Conservation (phyloP, 2,329 filamentous ascomycete species). For the Tolypocladium paradoxum region DNA sequence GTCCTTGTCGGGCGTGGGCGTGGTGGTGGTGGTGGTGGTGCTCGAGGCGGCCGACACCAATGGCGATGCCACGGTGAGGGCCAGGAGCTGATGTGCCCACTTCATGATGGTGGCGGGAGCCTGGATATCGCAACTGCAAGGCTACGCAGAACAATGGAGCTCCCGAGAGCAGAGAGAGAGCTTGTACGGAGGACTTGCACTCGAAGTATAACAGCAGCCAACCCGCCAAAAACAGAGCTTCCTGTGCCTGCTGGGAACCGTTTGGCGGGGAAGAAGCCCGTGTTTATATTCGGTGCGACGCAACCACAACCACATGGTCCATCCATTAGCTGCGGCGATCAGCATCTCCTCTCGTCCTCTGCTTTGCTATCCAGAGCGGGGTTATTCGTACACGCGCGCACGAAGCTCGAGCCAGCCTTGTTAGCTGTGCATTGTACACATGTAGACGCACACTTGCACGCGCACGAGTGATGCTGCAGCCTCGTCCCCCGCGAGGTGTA, state of each 20-base stretch:
- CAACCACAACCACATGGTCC: background rate
- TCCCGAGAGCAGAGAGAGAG: background rate
- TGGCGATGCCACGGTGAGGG: conserved; percentile 7
- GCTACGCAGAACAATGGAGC: background rate
- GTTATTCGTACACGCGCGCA: background rate
- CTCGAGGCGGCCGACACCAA: conserved; percentile 7
- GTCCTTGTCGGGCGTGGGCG: conserved; percentile 36
- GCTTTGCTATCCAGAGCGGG: too few species aligned
- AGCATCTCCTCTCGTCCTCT: background rate
- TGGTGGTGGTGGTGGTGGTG: conserved; percentile 5
- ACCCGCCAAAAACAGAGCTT: too few species aligned
- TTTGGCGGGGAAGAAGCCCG: background rate
- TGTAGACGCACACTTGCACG: too few species aligned
- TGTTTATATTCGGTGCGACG: background rate
- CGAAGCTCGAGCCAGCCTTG: background rate
- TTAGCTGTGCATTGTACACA: too few species aligned
- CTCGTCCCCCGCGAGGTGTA: background rate
- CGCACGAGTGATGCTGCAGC: background rate
- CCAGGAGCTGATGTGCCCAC: conserved; percentile 6
- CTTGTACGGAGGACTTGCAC: too few species aligned
- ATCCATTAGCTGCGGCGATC: background rate
- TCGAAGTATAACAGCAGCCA: too few species aligned
- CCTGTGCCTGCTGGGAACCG: too few species aligned
- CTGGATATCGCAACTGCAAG: background rate
- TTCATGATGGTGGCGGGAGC: conserved; percentile 9